Conservation (phyloP, 106 monocot species). For the Hemerocallis citrina region DNA sequence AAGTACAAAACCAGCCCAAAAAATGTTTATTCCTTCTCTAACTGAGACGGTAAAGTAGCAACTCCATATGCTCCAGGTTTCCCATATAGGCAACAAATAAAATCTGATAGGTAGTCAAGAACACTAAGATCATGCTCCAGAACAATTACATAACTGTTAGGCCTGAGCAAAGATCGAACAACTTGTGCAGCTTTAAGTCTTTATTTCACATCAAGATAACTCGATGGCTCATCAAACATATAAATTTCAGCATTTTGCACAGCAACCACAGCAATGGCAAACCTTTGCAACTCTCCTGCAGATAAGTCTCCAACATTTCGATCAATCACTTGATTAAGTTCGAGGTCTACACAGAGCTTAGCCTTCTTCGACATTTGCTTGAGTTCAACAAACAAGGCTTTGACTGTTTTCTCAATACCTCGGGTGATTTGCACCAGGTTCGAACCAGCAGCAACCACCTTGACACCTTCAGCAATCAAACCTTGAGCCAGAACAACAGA, state of each 20-base stretch:
- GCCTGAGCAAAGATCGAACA: conserved; percentile 75
- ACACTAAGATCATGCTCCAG: conserved; percentile 99
- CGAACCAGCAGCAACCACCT: too few species aligned
- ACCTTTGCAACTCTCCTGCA: conserved; percentile 96
- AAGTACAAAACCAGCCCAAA: conserved; percentile 95
- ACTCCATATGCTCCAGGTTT: conserved; percentile 99
- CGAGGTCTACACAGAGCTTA: conserved; percentile 63
- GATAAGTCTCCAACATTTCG: conserved; percentile 94
- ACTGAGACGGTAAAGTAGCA: conserved; percentile 94
- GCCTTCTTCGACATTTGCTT: too few species aligned
- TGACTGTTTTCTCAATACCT: too few species aligned
- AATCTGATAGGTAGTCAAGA: conserved; percentile 96
- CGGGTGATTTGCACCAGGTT: too few species aligned
- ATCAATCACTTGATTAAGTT: conserved; percentile 94
- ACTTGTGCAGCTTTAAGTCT: conserved; percentile 99
- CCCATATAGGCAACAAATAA: conserved; percentile 98
- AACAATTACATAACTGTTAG: conserved; percentile 98
- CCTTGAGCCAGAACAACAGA: too few species aligned
- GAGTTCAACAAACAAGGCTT: too few species aligned
- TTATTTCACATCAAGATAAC: conserved; percentile 95
- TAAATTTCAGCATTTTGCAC: conserved; percentile 96
- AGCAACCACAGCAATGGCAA: conserved; percentile 94
- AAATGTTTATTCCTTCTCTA: conserved; percentile 99
- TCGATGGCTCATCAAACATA: conserved; percentile 98
- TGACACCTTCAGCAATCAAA: too few species aligned